phyloP scores from a whole-genome alignment of 441 rosid genomes.

The Populus tomentosa region DNA sequence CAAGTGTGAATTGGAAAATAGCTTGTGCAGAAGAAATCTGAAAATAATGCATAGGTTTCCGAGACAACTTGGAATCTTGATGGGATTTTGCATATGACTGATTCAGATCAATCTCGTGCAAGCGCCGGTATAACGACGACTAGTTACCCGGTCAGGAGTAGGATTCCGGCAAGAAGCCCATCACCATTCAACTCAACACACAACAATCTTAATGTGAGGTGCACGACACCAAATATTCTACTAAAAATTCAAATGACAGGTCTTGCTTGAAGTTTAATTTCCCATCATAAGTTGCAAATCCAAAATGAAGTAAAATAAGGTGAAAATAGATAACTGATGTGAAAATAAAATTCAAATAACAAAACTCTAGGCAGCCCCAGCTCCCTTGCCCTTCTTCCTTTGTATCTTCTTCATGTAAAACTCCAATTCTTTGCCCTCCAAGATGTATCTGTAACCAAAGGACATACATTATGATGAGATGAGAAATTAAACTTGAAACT shows the following conservation, averaged over 20 bases:
- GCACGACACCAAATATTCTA: not conserved
- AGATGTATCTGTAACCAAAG: conserved; percentile 15
- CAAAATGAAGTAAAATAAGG: not conserved
- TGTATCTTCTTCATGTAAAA: conserved; percentile 26
- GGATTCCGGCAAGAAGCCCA: not conserved
- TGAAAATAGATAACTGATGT: not conserved
- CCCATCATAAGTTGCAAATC: not conserved
- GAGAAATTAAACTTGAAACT: not conserved
- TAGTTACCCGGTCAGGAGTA: not conserved
- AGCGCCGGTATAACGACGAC: not conserved
- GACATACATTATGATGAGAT: not conserved
- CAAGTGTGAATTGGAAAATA: not conserved
- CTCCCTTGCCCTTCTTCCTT: conserved; percentile 26
- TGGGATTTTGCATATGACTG: too few relatives aligned
- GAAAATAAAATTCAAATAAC: not conserved
- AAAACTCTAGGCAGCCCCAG: conserved; percentile 17
- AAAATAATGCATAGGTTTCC: not conserved
- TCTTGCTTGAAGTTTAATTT: not conserved
- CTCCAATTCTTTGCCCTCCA: conserved; percentile 28
- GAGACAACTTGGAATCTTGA: not conserved
- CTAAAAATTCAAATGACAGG: not conserved
- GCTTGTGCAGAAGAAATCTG: not conserved
- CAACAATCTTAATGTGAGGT: not conserved
- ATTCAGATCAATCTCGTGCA: not conserved
- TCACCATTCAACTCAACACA: not conserved